phyloP scores from a whole-genome alignment of 768 basidiomycete species.

The Mycena metata region DNA sequence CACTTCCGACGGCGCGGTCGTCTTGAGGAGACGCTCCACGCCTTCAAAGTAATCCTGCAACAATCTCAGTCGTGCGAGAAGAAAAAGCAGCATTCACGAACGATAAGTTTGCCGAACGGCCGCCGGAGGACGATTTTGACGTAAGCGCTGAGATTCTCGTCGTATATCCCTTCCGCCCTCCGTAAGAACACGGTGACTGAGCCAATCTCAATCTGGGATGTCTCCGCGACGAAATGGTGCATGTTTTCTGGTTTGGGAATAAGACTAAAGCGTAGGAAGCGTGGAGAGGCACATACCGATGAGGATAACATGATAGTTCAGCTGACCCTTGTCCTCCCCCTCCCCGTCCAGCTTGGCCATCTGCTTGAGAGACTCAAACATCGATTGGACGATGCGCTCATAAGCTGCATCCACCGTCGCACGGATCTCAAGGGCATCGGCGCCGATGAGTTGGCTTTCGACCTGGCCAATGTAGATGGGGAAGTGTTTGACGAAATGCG shows the following conservation, averaged over 20 bases:
- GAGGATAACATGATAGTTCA: slow-evolving; percentile 96
- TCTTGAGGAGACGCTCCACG: slow-evolving; percentile 87
- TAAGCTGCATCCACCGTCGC: slow-evolving; percentile 84
- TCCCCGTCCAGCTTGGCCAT: slow-evolving; percentile 97
- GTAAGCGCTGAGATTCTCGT: slow-evolving; percentile 90
- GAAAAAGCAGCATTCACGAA: slow-evolving; percentile 52
- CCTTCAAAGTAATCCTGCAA: slow-evolving; percentile 94
- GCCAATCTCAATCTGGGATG: slow-evolving; percentile 75
- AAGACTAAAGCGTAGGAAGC: neutral
- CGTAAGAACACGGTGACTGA: slow-evolving; percentile 74
- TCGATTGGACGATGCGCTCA: slow-evolving; percentile 88
- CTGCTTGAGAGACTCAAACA: slow-evolving; percentile 94
- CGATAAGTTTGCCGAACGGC: slow-evolving; percentile 89
- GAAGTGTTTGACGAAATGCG: slow-evolving; percentile 93
- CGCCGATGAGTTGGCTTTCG: slow-evolving; percentile 86
- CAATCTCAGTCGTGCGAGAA: neutral
- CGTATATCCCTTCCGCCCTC: slow-evolving; percentile 86
- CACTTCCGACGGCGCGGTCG: slow-evolving; percentile 83
- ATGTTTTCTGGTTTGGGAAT: slow-evolving; percentile 82
- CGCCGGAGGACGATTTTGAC: slow-evolving; percentile 88
- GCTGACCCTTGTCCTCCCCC: slow-evolving; percentile 94
- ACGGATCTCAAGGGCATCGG: slow-evolving; percentile 84
- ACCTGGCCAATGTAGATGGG: slow-evolving; percentile 88
- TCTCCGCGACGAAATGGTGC: slow-evolving; percentile 92
- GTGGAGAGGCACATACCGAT: slow-evolving; percentile 68